These are phyloP conservation scores for Colletotrichum nymphaeae DNA, from an alignment of 2,329 filamentous ascomycete species.

Conservation along the genomic window DNA sequence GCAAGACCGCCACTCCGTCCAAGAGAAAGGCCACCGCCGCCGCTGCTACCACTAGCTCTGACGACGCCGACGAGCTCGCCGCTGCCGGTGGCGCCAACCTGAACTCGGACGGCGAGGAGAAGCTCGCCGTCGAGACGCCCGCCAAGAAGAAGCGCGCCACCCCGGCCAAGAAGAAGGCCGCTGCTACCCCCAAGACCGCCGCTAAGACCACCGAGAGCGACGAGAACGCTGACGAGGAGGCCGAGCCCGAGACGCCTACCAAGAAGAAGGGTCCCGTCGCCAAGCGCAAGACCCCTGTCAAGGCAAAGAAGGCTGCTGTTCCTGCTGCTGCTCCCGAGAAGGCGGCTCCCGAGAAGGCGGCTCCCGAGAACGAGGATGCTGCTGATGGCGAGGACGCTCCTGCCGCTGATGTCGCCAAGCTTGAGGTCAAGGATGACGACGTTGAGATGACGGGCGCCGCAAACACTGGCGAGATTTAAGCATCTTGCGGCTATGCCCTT, in stretches of 20 bases:
- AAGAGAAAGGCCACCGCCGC: conserved; percentile 11
- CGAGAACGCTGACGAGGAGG: conserved; percentile 1
- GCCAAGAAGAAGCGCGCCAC: conserved; percentile 25
- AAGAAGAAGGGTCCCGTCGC: conserved; percentile 28
- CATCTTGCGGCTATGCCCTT: not conserved
- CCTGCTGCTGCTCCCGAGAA: not conserved
- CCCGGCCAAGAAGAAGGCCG: conserved; percentile 18
- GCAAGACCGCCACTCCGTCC: conserved; percentile 32
- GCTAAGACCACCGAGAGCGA: not conserved
- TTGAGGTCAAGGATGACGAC: conserved; percentile 18
- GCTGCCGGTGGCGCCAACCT: not conserved
- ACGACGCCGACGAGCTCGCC: conserved; percentile 2
- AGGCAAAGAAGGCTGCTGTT: conserved; percentile 17
- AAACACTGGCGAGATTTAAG: conserved; percentile 14
- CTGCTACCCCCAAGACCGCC: not conserved
- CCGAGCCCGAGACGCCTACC: conserved; percentile 13
- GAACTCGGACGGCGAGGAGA: conserved; percentile 13
- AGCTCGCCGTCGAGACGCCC: conserved; percentile 18
- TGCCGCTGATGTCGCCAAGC: conserved; percentile 27
- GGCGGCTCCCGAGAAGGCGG: not conserved
- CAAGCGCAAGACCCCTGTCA: conserved; percentile 16
- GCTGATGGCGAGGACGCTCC: conserved; percentile 16
- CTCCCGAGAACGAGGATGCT: conserved; percentile 6
- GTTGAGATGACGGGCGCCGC: conserved; percentile 13
- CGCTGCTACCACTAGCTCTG: not conserved